Conservation (phyloP, 192 early-diverging fungal genomes). For the Coemansia sp. region DNA sequence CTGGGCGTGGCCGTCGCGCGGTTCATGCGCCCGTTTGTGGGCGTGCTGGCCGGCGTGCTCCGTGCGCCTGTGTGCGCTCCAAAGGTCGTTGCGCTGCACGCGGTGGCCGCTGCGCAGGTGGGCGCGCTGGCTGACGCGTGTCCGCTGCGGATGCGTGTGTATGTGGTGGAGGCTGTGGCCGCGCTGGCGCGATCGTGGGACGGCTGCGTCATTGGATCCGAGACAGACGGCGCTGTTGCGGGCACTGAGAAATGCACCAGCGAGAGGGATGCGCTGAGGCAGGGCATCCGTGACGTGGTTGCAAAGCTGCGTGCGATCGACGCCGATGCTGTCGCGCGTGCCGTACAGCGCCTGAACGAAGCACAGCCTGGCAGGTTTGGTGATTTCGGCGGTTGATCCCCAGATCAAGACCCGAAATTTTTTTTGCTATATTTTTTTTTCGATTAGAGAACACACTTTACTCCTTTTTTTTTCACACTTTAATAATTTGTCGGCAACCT, state of each 20-base stretch:
- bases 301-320: neutral
- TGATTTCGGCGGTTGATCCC: neutral
- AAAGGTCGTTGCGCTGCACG: constrained; percentile 16
- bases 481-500: no score
- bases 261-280: neutral
- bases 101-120: constrained; percentile 18
- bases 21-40: constrained; percentile 31
- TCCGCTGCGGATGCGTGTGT: constrained; percentile 15
- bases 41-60: constrained; percentile 15
- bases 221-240: no score
- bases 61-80: constrained; percentile 16
- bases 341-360: neutral
- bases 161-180: constrained; percentile 21
- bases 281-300: neutral
- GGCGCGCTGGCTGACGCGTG: constrained; percentile 18
- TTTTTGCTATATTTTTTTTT: neutral
- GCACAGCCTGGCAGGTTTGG: neutral
- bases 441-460: no score
- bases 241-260: no score
- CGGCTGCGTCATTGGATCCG: neutral
- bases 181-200: constrained; percentile 41
- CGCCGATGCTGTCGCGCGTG: neutral
- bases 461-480: no score
- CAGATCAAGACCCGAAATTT: neutral
- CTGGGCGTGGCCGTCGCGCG: constrained; percentile 31